These are phyloP conservation scores for Cyamopsis tetragonoloba DNA, from an alignment of 306 rosid genomes.

Conservation along the genomic window DNA sequence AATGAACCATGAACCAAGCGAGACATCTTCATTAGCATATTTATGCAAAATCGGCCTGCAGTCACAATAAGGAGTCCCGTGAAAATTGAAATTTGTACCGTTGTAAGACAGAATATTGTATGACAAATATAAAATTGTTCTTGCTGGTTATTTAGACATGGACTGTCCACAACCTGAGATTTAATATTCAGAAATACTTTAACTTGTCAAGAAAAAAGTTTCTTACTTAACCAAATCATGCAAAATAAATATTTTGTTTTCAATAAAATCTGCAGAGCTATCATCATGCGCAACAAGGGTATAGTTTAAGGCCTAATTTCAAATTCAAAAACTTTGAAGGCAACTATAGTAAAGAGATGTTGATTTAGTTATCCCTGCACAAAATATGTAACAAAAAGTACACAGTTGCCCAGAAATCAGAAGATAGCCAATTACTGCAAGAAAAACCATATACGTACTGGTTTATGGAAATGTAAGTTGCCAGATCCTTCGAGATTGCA, in stretches of 20 bases:
- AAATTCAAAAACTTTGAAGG: neutral
- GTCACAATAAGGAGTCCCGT: conserved; percentile 24
- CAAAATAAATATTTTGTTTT: neutral
- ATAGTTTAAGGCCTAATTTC: neutral
- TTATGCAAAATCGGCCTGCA: conserved; percentile 88
- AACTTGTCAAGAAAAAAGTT: neutral
- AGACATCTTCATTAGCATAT: conserved; percentile 97
- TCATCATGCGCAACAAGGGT: neutral
- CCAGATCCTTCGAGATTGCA: conserved; percentile 90
- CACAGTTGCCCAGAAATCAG: neutral
- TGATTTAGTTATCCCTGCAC: neutral
- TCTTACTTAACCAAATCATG: neutral
- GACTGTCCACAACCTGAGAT: neutral
- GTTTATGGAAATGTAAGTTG: conserved; percentile 82
- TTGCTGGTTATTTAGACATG: neutral
- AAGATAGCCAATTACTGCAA: neutral
- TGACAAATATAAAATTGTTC: neutral
- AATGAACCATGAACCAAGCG: conserved; percentile 96
- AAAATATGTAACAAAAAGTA: neutral
- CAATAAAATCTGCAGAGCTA: neutral
- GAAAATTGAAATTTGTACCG: neutral
- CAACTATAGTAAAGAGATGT: neutral
- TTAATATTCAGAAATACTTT: neutral
- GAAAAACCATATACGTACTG: conserved; percentile 49
- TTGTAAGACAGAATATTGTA: neutral